A percentile compares a stretch with the other conserved stretches of the same genome.
phyloP scores from a whole-genome alignment of 2,329 filamentous ascomycete species.

The Aureobasidium namibiae region DNA sequence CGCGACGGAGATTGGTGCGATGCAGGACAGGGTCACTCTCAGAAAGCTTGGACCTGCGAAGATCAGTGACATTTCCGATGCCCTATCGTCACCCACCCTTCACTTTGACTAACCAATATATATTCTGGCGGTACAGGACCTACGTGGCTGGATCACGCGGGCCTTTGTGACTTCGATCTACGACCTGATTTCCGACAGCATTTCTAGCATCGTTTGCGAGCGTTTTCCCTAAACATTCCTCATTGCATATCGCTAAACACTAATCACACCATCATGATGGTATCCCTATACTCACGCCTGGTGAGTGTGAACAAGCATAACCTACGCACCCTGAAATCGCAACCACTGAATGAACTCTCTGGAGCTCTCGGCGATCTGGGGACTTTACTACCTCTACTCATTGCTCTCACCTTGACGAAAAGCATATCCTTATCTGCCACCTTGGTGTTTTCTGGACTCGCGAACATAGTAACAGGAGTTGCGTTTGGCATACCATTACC shows the following conservation, averaged over 20 bases:
- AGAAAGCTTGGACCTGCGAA: neutral
- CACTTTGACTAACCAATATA: conserved; percentile 5
- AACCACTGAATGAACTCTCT: conserved; percentile 68
- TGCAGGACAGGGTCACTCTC: neutral
- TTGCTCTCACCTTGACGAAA: conserved; percentile 68
- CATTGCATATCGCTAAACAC: neutral
- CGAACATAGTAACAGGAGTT: conserved; percentile 74
- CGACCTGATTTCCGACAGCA: neutral
- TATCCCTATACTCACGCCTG: conserved; percentile 17
- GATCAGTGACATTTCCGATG: conserved; percentile 4
- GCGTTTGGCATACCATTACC: conserved; percentile 83
- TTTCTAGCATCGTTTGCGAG: neutral
- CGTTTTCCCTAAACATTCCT: neutral
- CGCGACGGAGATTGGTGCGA: neutral
- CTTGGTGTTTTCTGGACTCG: conserved; percentile 78
- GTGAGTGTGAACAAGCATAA: conserved; percentile 38
- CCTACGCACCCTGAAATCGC: conserved; percentile 44
- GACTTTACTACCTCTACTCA: conserved; percentile 80
- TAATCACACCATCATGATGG: conserved; percentile 9
- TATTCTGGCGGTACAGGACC: neutral
- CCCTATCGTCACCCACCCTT: neutral
- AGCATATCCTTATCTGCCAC: conserved; percentile 79
- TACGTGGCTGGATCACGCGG: conserved; percentile 7
- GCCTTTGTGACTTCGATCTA: neutral
- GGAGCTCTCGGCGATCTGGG: conserved; percentile 84